Evolutionary conservation across 352 stramenopile species (phyloP), one percentile per base, ranked within the genome.

Genomic region (Thalassiosira sp.): DNA sequence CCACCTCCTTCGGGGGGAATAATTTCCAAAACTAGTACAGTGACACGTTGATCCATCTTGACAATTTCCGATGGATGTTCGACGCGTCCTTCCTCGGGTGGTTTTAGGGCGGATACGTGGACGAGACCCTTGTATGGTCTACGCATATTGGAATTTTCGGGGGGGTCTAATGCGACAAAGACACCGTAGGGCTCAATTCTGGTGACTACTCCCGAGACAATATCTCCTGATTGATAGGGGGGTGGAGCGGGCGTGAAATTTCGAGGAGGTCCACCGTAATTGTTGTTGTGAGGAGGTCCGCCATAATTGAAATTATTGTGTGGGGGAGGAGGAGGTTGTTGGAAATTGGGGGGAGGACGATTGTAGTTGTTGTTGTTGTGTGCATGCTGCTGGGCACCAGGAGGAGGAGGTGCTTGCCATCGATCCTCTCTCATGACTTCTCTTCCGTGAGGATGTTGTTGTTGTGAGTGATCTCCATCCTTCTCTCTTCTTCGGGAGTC

Each of bases 161-260:
- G 70, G 24, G 37, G 16, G 37, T 73, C 54, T 27, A 87, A 58
- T 20, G 79, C 73, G 0, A 89, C 54, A 75, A 92, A 92, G 18
- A 80, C 82, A 40, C 86, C 86, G 58, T 90, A 92, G 1, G 76
- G 27, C 82, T 92, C 86, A 11, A 92, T 81, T 10, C 82, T 64
- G 22, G 64, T 71, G 8, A 92, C 68, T 27, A 64, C 56, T 15
- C 84, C 87, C 7, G 71, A 37, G 11, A 92, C 61, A 8, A 92
- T 33, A 46, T 79, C 57, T 46, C 79, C 79, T 10, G 57, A 25
- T 22, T 73, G 42, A 42, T 53, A 74, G 5, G 65, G 69, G 43
- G 58, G 62, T 18, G 59, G 69, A 33, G 42, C 15, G 2, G 69
- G 59, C 16, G 46, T 37, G 31, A 37, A 37, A 40, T 31, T 35